These are phyloP conservation scores for Cordyceps tenuipes DNA, from an alignment of 2,329 filamentous ascomycete genomes.

Conservation along the genomic window DNA sequence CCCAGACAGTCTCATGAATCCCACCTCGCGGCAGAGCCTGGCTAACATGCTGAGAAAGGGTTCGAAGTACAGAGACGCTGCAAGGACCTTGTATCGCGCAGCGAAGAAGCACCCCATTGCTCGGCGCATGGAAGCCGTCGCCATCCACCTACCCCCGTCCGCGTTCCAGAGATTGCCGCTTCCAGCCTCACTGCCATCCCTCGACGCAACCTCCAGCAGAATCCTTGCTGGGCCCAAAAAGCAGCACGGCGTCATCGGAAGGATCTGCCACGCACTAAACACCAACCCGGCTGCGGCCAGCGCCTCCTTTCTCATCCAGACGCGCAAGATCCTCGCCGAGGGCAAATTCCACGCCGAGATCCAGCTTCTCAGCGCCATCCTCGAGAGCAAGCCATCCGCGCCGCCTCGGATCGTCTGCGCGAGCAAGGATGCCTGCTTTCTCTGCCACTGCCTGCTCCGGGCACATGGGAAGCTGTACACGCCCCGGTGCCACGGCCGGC, in stretches of 20 bases:
- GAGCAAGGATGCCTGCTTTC: slow-evolving; percentile 5
- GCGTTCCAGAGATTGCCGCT: neutral
- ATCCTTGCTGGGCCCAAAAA: neutral
- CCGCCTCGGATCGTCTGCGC: neutral
- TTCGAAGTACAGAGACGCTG: neutral
- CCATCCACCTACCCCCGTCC: neutral
- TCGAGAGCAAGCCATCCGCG: neutral
- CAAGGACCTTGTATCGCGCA: neutral
- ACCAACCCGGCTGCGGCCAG: neutral
- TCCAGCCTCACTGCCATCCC: neutral
- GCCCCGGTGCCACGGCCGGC: slow-evolving; percentile 5
- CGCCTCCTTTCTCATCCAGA: neutral
- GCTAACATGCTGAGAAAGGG: neutral
- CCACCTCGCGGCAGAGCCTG: neutral
- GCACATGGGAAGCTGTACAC: neutral
- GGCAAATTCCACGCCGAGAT: slow-evolving; percentile 8
- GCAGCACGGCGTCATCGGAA: neutral
- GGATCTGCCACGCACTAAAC: neutral
- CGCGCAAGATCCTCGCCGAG: neutral
- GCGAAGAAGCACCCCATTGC: neutral
- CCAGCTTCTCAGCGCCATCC: neutral
- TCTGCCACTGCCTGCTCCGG: neutral
- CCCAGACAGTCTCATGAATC: neutral
- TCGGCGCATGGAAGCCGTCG: neutral
- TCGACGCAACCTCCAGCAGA: neutral